Percentiles rank a stretch among this genome's conserved stretches.
Conservation (phyloP, 2,329 filamentous ascomycete genomes). For the Pseudohalonectria lignicola region DNA sequence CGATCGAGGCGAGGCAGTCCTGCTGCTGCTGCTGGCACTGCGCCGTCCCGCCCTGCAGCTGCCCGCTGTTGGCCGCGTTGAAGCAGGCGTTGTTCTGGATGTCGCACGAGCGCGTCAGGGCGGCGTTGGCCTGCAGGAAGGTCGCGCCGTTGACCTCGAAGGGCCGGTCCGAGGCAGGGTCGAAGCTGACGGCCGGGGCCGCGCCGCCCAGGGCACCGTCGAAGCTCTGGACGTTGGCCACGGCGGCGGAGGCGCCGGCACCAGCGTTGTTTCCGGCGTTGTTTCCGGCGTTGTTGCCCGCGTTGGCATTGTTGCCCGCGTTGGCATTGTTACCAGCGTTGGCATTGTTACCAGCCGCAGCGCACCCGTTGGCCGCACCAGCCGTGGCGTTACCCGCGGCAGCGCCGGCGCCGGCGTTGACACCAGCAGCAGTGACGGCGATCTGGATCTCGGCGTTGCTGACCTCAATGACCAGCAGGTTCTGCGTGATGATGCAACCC, state of each 20-base stretch:
- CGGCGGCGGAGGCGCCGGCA: constrained; percentile 2
- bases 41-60: constrained; percentile 15
- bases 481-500: constrained; percentile 45
- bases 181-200: constrained; percentile 21
- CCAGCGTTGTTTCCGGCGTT: not conserved
- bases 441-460: constrained; percentile 39
- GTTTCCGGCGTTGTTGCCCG: constrained; percentile 3
- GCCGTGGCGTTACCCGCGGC: constrained; percentile 7
- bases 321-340: constrained; percentile 2
- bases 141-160: constrained; percentile 24
- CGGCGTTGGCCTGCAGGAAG: constrained; percentile 27
- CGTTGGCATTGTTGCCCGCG: not conserved
- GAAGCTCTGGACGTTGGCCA: constrained; percentile 26
- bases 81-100: constrained; percentile 33
- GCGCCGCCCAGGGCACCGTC: constrained; percentile 27
- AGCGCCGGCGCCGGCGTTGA: constrained; percentile 8
- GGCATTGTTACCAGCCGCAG: not conserved
- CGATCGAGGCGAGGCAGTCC: constrained; percentile 10
- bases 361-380: not conserved
- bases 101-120: constrained; percentile 30
- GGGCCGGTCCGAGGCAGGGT: constrained; percentile 18
- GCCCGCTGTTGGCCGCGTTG: constrained; percentile 24
- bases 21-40: constrained; percentile 26
- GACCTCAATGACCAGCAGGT: constrained; percentile 42
- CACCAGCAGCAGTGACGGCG: constrained; percentile 27